Conservation (phyloP, 192 early-diverging fungal genomes). For the Rhizophagus prolifer region DNA sequence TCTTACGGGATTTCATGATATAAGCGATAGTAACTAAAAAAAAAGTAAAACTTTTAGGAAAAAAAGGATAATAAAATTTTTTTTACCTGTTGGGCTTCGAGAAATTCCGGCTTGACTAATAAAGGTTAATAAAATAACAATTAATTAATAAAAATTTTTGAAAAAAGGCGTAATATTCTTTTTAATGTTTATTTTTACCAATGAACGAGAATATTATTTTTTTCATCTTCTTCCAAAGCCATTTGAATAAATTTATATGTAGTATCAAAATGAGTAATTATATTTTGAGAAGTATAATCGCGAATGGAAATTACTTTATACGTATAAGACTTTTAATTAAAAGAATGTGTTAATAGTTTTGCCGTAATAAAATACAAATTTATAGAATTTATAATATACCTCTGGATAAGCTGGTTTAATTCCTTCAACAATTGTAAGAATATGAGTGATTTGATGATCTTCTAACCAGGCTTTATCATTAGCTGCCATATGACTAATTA, state of each 20-base stretch:
- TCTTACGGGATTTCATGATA: constrained; percentile 4
- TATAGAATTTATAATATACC: background rate
- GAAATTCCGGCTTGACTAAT: constrained; percentile 19
- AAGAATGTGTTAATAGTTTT: background rate
- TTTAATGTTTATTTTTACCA: background rate
- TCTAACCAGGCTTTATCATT: constrained; percentile 19
- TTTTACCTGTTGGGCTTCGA: constrained; percentile 14
- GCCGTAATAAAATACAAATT: too few species aligned
- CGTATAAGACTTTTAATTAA: background rate
- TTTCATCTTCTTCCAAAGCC: background rate
- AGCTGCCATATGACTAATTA: constrained; percentile 8
- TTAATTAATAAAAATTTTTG: too few species aligned
- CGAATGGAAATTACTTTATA: constrained; percentile 5
- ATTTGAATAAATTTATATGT: constrained; percentile 5
- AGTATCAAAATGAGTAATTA: constrained; percentile 10
- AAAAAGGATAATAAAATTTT: too few species aligned
- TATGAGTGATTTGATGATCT: constrained; percentile 23
- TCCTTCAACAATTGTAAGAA: background rate
- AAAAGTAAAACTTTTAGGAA: too few species aligned
- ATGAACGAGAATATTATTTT: background rate
- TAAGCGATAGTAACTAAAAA: constrained; percentile 18
- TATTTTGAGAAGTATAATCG: background rate
- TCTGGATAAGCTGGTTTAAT: background rate
- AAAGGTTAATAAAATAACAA: too few species aligned
- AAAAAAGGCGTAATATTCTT: too few species aligned